These are phyloP conservation scores for Ceratocystis ficicola DNA, from an alignment of 2,329 filamentous ascomycete genomes.

Conservation along the genomic window DNA sequence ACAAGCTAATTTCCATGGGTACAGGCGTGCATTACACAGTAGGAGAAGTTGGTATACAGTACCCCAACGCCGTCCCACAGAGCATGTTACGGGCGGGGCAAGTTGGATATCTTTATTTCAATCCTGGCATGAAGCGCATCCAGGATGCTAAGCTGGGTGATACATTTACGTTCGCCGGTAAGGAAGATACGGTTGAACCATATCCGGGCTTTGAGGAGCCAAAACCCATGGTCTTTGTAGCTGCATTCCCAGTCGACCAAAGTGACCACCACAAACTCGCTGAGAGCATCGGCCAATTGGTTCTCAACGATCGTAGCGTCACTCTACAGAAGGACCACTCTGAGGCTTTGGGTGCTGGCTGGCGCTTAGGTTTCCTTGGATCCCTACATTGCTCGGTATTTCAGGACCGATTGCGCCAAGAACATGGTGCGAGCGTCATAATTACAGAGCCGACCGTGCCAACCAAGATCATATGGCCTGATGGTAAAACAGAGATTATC, in stretches of 20 bases:
- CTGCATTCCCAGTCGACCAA: constrained; percentile 88
- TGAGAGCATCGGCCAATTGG: constrained; percentile 86
- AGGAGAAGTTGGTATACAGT: constrained; percentile 93
- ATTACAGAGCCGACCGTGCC: constrained; percentile 94
- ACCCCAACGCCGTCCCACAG: constrained; percentile 76
- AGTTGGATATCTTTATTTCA: constrained; percentile 94
- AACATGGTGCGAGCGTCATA: constrained; percentile 89
- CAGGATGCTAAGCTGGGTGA: constrained; percentile 94
- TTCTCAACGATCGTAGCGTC: constrained; percentile 89
- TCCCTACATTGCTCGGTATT: constrained; percentile 98
- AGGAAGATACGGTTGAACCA: constrained; percentile 62
- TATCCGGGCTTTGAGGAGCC: constrained; percentile 92
- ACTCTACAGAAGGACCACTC: constrained; percentile 90
- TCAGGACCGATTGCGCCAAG: constrained; percentile 84
- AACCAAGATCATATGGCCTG: constrained; percentile 62
- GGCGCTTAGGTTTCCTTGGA: constrained; percentile 89
- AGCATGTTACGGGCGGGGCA: constrained; percentile 74
- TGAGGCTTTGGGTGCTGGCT: constrained; percentile 84
- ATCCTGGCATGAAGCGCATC: constrained; percentile 94
- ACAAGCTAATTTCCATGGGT: constrained; percentile 75
- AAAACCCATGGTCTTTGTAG: constrained; percentile 97
- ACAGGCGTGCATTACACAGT: constrained; percentile 85
- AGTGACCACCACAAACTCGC: constrained; percentile 74
- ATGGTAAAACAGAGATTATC: constrained; percentile 40
- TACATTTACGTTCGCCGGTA: constrained; percentile 75